Percentiles rank a stretch among this genome's conserved stretches.
Conservation (phyloP, 2,329 filamentous ascomycete species). For the Sclerotinia sclerotiorum region DNA sequence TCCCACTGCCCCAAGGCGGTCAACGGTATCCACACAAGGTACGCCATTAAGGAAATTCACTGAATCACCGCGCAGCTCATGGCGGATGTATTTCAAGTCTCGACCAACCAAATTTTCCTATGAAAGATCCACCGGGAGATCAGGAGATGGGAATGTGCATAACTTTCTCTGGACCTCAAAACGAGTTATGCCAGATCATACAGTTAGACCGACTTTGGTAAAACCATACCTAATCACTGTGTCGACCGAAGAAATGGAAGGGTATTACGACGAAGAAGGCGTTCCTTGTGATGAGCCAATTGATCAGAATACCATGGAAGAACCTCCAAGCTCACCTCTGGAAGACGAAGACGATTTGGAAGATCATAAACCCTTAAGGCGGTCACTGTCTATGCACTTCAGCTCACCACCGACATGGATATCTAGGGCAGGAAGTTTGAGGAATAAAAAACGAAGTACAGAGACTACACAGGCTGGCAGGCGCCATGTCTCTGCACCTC, state of each 20-base stretch:
- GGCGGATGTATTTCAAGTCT: conserved; percentile 40
- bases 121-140: conserved; percentile 34
- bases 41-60: conserved; percentile 31
- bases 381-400: conserved; percentile 61
- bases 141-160: conserved; percentile 33
- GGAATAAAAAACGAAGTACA: conserved; percentile 53
- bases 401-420: conserved; percentile 58
- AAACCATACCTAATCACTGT: conserved; percentile 37
- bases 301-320: conserved; percentile 27
- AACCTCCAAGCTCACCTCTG: conserved; percentile 10
- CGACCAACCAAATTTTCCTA: conserved; percentile 38
- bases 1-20: conserved; percentile 25
- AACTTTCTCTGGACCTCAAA: conserved; percentile 36
- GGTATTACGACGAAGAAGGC: conserved; percentile 34
- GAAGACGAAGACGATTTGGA: conserved; percentile 21
- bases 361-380: conserved; percentile 47
- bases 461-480: conserved; percentile 47
- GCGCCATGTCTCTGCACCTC: conserved; percentile 56
- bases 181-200: conserved; percentile 37
- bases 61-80: conserved; percentile 31
- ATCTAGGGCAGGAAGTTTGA: conserved; percentile 55
- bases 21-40: conserved; percentile 24
- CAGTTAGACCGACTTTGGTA: conserved; percentile 36
- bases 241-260: conserved; percentile 22
- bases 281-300: conserved; percentile 32